Percentiles rank a stretch among this genome's conserved stretches.
These are phyloP conservation scores for Piloderma croceum DNA, from an alignment of 768 basidiomycete species.

Conservation along the genomic window DNA sequence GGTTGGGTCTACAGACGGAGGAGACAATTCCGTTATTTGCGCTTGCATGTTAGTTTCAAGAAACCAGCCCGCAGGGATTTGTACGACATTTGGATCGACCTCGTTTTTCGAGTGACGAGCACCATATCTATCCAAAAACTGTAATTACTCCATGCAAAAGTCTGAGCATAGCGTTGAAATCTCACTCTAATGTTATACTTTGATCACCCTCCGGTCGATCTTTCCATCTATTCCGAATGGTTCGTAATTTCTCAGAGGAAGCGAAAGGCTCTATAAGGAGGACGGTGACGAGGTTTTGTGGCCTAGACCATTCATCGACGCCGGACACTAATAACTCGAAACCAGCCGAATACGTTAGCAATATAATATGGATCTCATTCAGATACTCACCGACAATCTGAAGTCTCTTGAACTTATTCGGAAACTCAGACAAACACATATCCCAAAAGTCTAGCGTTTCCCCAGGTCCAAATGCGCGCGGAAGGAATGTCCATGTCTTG, in stretches of 20 bases:
- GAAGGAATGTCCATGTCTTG: slow-evolving; percentile 28
- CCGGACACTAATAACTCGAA: too few relatives aligned
- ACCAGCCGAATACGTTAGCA: background rate
- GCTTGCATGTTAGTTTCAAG: slow-evolving; percentile 29
- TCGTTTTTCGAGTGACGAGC: background rate
- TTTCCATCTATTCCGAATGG: slow-evolving; percentile 34
- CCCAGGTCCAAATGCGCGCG: slow-evolving; percentile 22
- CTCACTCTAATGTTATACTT: background rate
- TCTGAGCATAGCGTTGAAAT: background rate
- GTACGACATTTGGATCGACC: slow-evolving; percentile 5
- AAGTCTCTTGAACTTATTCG: slow-evolving; percentile 18
- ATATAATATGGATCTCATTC: background rate
- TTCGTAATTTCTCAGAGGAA: slow-evolving; percentile 28
- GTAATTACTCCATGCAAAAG: background rate
- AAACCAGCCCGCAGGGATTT: slow-evolving; percentile 36
- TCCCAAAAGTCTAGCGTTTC: slow-evolving; percentile 30
- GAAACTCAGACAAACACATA: slow-evolving; percentile 20
- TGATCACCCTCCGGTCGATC: background rate
- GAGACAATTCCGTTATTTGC: slow-evolving; percentile 18
- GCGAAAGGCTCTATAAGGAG: slow-evolving; percentile 46
- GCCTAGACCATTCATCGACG: slow-evolving; percentile 32
- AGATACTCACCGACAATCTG: slow-evolving; percentile 32
- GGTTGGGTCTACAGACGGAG: too few relatives aligned
- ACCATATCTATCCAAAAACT: background rate
- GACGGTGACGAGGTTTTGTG: slow-evolving; percentile 37